Base-by-base conservation (phyloP, 2,329 filamentous ascomycete genomes). In the Emmonsiellopsis sp. region DNA sequence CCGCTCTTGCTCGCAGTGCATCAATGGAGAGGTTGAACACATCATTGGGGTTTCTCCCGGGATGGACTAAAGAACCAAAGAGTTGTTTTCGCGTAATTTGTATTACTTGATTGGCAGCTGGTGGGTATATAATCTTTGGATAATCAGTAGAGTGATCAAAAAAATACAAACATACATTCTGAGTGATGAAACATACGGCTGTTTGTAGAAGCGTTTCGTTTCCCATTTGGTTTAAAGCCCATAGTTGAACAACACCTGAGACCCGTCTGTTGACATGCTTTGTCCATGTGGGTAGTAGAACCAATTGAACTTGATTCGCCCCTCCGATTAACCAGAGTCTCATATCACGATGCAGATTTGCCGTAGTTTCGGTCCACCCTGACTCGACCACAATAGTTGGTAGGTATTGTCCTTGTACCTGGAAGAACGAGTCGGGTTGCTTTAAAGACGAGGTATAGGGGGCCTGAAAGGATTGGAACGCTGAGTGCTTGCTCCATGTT, bases 261-360 rank as follows among this genome's bases (percentile, higher is more conserved):
- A 48, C 34, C 17, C 34, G 13, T 48, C 31, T 39, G 13, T 37
- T 34, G n/a, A n/a, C 45, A 39, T 48, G 17, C 31, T 37, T 48
- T 34, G 13, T 48, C 45, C 45, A 48, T 32, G 7, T 48, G 34
- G 3, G 45, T 39, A 48, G 45, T 17, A 48, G 45, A 39, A 48
- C 45, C 34, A 48, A 27, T 34, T 39, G 45, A 48, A 48, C 45
- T 48, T 48, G 45, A 17, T 17, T 17, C 2, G 17, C 17, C 14
- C 47, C 47, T 49, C 47, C 47, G 27, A 49, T 27, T 49, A 49
- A 14, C 47, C 47, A 49, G 32, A 49, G 47, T 49, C 34, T 49
- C 34, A 39, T 39, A 39, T 49, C 34, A 40, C 47, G 34, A 32
- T 42, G 47, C 37, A 14, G 47, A 5, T 39, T 17, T 49, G 32